These are phyloP conservation scores for Begonia loranthoides DNA, from an alignment of 306 rosid genomes.

Conservation along the genomic window DNA sequence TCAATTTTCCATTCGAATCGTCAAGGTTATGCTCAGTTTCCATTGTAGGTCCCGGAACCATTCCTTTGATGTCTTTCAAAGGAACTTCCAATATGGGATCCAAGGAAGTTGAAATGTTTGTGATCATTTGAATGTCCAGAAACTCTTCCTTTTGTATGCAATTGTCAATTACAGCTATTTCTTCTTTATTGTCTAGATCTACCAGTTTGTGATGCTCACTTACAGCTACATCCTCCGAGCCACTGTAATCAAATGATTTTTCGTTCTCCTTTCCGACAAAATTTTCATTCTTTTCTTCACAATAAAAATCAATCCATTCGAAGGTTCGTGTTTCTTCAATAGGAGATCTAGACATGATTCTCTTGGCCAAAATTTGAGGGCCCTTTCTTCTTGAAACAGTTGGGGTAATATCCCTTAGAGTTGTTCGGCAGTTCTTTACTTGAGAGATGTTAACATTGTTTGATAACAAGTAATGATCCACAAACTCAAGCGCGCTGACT, in stretches of 20 bases:
- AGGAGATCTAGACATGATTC: conserved; percentile 23
- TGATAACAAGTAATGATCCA: conserved; percentile 52
- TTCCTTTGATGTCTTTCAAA: conserved; percentile 16
- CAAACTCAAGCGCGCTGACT: conserved; percentile 70
- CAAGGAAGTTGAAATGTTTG: conserved; percentile 19
- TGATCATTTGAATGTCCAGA: no score
- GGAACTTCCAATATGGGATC: conserved; percentile 39
- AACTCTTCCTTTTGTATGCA: no score
- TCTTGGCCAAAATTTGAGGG: conserved; percentile 51
- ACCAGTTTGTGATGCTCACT: conserved; percentile 15
- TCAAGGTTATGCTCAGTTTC: conserved; percentile 32
- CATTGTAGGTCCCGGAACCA: conserved; percentile 14
- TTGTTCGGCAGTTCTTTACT: conserved; percentile 21
- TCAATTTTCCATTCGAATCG: conserved; percentile 33
- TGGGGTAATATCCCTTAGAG: conserved; percentile 20
- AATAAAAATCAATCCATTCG: conserved; percentile 79
- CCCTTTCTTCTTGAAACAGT: conserved; percentile 29
- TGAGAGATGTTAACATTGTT: conserved; percentile 32
- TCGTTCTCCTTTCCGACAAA: conserved; percentile 48
- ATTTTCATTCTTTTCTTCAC: conserved; percentile 88
- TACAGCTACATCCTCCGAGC: conserved; percentile 23
- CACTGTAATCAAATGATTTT: conserved; percentile 32
- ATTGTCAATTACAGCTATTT: no score
- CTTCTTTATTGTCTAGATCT: background rate
- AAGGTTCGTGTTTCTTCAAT: conserved; percentile 31